Base-by-base conservation (phyloP, 1,139 yeast species). In the Kluyveromyces sp. region DNA sequence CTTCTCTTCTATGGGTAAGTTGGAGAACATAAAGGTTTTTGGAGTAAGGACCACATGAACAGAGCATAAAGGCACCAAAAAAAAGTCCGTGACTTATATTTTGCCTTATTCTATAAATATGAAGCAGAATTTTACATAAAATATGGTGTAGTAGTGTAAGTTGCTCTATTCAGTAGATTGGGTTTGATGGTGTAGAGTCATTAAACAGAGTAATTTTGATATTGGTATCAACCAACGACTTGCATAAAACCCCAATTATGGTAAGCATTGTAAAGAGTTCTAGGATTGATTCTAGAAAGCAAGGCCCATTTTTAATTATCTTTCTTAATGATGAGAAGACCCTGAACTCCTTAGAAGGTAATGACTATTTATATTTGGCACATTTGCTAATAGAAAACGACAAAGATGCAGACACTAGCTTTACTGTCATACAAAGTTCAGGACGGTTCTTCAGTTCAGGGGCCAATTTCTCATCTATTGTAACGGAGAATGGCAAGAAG, bases 361-460 rank as follows among this genome's bases (percentile, higher is more conserved):
- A 71, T 7, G 89, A 86, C 56, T 88, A 85, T 65, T 69, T 78
- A 43, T 67, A 75, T 46, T 67, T 88, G 47, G 89, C 84, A 7
- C 73, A 76, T 50, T 67, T 76, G 32, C 67, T 88, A 25, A 80
- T 80, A 53, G 63, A 71, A 50, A 92, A 96, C 1, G 82, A 85
- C 51, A 63, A 69, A n/a, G 83, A 86, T 51, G 79, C 78, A 39
- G 73, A 73, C 32, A 81, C 94, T 0, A 64, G 76, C 7, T 75
- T 79, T 33, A 88, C 96, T 2, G 68, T 86, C 46, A 66, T 88
- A 46, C 83, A 80, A 58, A 72, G 88, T 35, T 72, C 84, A 0
- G 96, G 96, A 2, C 72, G 82, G 53, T 85, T 74, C 63, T 88
- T 88, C 64, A 81, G 90, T 34, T 86, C 96, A 4, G 97, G 97